Base-by-base conservation (phyloP, 805 yeast species). In the Torulaspora quercuum region DNA sequence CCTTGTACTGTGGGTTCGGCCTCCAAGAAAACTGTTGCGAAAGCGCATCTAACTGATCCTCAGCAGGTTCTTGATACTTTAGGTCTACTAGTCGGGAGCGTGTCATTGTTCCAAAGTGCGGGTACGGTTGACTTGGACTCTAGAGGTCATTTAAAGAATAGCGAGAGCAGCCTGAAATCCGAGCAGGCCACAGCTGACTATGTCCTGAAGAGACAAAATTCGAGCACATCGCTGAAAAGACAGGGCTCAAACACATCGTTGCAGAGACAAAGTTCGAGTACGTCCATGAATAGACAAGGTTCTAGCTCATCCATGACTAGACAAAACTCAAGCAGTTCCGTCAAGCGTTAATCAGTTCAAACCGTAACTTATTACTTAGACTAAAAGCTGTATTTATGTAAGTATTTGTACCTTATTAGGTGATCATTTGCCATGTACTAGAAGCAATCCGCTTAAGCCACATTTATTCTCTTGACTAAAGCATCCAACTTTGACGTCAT, bases 1-100 rank as follows among this genome's bases (percentile, higher is more conserved):
- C 89, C 96, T 0, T 88, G 86, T 20, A 85, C 94, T 14, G 95
- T 89, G 29, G 97, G 97, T 0, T 94, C 96, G 3, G 90, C 95
- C 0, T 78, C 87, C 7, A 88, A 88, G 59, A 70, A 75, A 47
- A 89, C 97, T 0, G 73, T 77, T 16, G 97, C 96, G 0, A 80
- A 83, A 25, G 80, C 95, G 14, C 95, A 89, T 59, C 68, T 89
- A 53, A 72, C 80, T 27, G 92, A 87, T 55, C 95, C 96, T 4
- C 65, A 72, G 21, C 90, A 84, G 53, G 95, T 89, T 2, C 60
- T 89, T 39, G 95, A 87, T 39, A 83, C 94, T 1, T 64, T 89
- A 48, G 95, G 94, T 2, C 67, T 84, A 35, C 66, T 86, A 35
- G 73, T 84, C 7, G 95, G 94, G n/a, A 75, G 76, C 39, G 88